phyloP scores from a whole-genome alignment of 371 early-diverging fungal genomes.

The Massospora cicadina region DNA sequence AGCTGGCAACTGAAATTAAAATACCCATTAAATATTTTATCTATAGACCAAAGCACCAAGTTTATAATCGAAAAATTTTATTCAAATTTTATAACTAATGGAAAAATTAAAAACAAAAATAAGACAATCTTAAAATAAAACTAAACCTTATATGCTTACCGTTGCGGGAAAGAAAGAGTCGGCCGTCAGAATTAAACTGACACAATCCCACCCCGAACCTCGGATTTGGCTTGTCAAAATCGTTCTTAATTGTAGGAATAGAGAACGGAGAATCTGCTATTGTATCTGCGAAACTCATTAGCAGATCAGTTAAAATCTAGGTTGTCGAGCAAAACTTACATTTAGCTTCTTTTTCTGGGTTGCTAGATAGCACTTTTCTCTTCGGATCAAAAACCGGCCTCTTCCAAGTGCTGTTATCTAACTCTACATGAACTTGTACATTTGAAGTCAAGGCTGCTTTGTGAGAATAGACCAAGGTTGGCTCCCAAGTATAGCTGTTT shows the following conservation, averaged over 20 bases:
- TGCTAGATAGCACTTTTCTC: background rate
- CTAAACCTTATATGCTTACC: too few relatives aligned
- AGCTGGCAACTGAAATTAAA: too few relatives aligned
- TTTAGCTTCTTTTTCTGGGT: slow-evolving; percentile 9
- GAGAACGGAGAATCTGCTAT: slow-evolving; percentile 19
- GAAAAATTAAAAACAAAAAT: too few relatives aligned
- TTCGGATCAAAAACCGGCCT: background rate
- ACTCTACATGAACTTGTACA: background rate
- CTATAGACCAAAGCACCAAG: too few relatives aligned
- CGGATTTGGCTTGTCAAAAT: slow-evolving; percentile 29
- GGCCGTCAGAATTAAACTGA: slow-evolving; percentile 25
- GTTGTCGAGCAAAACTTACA: background rate
- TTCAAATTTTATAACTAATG: too few relatives aligned
- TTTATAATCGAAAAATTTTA: too few relatives aligned
- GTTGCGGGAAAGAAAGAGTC: slow-evolving; percentile 18
- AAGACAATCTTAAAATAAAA: too few relatives aligned
- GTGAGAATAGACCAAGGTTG: slow-evolving; percentile 25
- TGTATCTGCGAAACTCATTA: slow-evolving; percentile 18
- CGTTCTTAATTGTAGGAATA: slow-evolving; percentile 16
- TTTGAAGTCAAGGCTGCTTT: slow-evolving; percentile 11
- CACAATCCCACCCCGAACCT: slow-evolving; percentile 25
- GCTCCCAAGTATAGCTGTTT: slow-evolving; percentile 31
- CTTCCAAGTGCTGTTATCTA: background rate
- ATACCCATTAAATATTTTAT: background rate
- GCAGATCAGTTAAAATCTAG: background rate